A percentile compares a stretch with the other conserved stretches of the same genome.
These are phyloP conservation scores for Cutaneotrichosporon cavernicola DNA, from an alignment of 1,284 basidiomycete species.

Conservation along the genomic window DNA sequence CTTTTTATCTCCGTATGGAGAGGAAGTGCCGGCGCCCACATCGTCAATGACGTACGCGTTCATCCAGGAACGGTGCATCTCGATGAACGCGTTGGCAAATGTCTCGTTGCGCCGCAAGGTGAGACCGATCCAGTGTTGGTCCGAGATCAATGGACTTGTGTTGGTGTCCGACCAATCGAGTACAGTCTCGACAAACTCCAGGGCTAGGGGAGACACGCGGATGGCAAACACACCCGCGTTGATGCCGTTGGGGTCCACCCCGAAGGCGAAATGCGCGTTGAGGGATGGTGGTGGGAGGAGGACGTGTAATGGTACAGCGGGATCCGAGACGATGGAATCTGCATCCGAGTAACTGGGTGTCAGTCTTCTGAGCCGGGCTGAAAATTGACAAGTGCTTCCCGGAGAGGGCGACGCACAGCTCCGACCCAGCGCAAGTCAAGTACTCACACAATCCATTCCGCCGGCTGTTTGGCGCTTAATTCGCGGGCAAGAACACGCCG, in stretches of 20 bases:
- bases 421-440: too few species aligned
- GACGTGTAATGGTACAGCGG: conserved; percentile 22
- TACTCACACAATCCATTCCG: conserved; percentile 24
- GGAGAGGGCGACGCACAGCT: too few species aligned
- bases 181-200: conserved; percentile 9
- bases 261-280: conserved; percentile 19
- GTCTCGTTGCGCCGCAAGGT: conserved; percentile 10
- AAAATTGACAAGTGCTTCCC: background rate
- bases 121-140: conserved; percentile 13
- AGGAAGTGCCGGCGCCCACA: background rate
- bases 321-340: conserved; percentile 25
- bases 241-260: conserved; percentile 28
- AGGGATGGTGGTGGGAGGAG: conserved; percentile 21
- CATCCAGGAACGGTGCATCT: conserved; percentile 25
- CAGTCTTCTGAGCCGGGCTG: background rate
- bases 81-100: conserved; percentile 12
- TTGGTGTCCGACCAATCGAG: conserved; percentile 1
- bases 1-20: background rate
- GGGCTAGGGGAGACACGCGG: conserved; percentile 11
- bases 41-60: conserved; percentile 21
- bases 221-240: conserved; percentile 24
- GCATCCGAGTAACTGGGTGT: conserved; percentile 22
- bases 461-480: background rate
- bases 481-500: conserved; percentile 5
- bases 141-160: conserved; percentile 1